phyloP scores from a whole-genome alignment of 495 filamentous ascomycete genomes.

The Hamigera avellanea region DNA sequence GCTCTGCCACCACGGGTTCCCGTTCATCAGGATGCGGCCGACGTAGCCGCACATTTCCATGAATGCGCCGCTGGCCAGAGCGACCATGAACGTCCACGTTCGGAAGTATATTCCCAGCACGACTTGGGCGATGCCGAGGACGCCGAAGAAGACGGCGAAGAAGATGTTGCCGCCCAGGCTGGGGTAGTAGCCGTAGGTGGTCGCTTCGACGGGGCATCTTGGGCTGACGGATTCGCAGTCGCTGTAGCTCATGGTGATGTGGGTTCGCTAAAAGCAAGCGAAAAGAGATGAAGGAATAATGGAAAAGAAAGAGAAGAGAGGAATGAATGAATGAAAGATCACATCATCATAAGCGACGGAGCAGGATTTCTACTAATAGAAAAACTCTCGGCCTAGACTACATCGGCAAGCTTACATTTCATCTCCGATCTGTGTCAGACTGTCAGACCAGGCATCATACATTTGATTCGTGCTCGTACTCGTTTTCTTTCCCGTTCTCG shows the following conservation, averaged over 20 bases:
- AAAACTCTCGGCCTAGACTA: no score
- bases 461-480: conserved; percentile 8
- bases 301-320: conserved; percentile 3
- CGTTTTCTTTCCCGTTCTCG: conserved; percentile 17
- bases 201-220: conserved; percentile 44
- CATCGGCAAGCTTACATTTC: no score
- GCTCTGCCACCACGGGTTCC: conserved; percentile 46
- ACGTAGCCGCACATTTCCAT: conserved; percentile 46
- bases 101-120: conserved; percentile 42
- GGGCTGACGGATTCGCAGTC: conserved; percentile 37
- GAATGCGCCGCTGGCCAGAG: conserved; percentile 34
- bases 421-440: no score
- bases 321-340: conserved; percentile 1
- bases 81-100: conserved; percentile 50
- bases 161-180: conserved; percentile 51
- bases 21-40: conserved; percentile 45
- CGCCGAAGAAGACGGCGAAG: conserved; percentile 43
- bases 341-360: background rate
- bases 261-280: conserved; percentile 2
- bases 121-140: conserved; percentile 36
- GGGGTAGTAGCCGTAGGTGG: conserved; percentile 59
- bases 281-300: background rate
- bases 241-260: conserved; percentile 13
- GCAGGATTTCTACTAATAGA: no score
- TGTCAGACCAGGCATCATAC: background rate